Conservation (phyloP, 768 basidiomycete species). For the Lactarius tabidus region DNA sequence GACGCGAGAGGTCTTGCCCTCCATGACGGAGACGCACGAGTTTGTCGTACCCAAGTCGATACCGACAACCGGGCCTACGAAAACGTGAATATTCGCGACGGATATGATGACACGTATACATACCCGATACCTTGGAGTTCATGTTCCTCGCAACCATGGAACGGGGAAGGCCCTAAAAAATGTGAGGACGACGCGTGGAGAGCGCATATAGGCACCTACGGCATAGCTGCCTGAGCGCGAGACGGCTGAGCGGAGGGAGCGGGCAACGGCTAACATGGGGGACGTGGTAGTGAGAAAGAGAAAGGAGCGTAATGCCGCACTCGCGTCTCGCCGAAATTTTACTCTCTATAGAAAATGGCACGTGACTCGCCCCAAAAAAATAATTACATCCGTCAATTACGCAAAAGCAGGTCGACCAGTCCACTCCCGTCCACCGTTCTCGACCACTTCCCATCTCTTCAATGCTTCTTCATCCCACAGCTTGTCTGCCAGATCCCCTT, state of each 20-base stretch:
- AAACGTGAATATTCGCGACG: constrained; percentile 3
- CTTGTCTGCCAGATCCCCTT: constrained; percentile 39
- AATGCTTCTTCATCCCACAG: constrained; percentile 48
- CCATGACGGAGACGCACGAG: constrained; percentile 92
- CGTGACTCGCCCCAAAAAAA: background rate
- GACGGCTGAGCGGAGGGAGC: constrained; percentile 56
- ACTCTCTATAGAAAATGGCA: background rate
- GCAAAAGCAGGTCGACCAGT: too few species aligned
- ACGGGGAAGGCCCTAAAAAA: constrained; percentile 57
- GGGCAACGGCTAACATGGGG: constrained; percentile 70
- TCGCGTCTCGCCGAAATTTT: constrained; percentile 22
- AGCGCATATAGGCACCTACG: constrained; percentile 36
- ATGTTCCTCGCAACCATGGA: constrained; percentile 83
- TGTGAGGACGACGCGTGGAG: constrained; percentile 11
- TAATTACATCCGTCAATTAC: background rate
- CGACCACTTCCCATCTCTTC: constrained; percentile 42
- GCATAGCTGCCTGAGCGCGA: constrained; percentile 62
- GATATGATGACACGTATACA: constrained; percentile 28
- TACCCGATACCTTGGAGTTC: constrained; percentile 92
- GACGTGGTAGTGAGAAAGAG: constrained; percentile 36
- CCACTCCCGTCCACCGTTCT: constrained; percentile 40
- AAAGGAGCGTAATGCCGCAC: background rate
- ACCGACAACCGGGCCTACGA: constrained; percentile 83
- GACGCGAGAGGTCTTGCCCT: constrained; percentile 90
- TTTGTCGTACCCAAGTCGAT: constrained; percentile 96